phyloP scores from a whole-genome alignment of 352 stramenopile species.

The Phytophthora colocasiae region DNA sequence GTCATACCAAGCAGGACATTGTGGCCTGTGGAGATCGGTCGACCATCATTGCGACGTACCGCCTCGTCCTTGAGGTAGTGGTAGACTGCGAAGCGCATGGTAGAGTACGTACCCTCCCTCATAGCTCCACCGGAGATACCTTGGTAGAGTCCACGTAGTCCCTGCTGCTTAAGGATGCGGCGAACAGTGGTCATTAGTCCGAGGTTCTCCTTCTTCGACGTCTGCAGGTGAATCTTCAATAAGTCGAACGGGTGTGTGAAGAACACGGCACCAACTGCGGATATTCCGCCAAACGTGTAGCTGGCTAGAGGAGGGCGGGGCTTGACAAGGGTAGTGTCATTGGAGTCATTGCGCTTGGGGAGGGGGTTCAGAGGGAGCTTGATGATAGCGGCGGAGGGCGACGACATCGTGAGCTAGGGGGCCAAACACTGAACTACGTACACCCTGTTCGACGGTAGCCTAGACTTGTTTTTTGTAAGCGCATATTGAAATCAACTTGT shows the following conservation, averaged over 20 bases:
- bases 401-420: constrained; percentile 8
- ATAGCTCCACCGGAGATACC: constrained; percentile 82
- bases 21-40: constrained; percentile 70
- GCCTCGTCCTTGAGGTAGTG: constrained; percentile 85
- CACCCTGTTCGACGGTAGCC: background rate
- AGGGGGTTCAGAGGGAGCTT: constrained; percentile 6
- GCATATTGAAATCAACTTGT: constrained; percentile 4
- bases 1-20: constrained; percentile 78
- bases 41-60: constrained; percentile 65
- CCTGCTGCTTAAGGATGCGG: constrained; percentile 70
- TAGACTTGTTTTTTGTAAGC: constrained; percentile 9
- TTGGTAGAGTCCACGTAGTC: constrained; percentile 76
- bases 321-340: constrained; percentile 1
- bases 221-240: constrained; percentile 86
- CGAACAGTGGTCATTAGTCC: constrained; percentile 55
- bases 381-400: background rate
- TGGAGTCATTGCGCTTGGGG: background rate
- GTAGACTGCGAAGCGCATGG: constrained; percentile 86
- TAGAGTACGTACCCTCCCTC: constrained; percentile 87
- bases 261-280: constrained; percentile 83
- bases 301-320: constrained; percentile 58
- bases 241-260: constrained; percentile 89
- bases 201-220: constrained; percentile 78
- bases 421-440: constrained; percentile 17
- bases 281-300: constrained; percentile 80